Evolutionary conservation across 495 filamentous ascomycete genomes (phyloP).

Genomic region (Penicillium longicatenatum): DNA sequence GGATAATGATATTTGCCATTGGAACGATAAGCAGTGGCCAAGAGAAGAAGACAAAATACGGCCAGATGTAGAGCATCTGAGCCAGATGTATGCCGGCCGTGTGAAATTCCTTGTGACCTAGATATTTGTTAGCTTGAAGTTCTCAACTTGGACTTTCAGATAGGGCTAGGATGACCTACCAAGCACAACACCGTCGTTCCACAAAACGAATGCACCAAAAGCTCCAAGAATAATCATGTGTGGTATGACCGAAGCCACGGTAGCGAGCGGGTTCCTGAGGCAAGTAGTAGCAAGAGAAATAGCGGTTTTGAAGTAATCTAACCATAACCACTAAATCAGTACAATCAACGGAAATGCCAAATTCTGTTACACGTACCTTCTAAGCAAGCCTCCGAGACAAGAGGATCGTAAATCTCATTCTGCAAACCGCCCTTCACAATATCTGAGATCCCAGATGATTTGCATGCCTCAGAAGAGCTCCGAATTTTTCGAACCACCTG

Average conservation of each 20-base stretch:
- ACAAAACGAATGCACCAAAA: slow-evolving; percentile 75
- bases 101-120: slow-evolving; percentile 93
- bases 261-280: slow-evolving; percentile 49
- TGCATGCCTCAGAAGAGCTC: slow-evolving; percentile 27
- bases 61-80: slow-evolving; percentile 95
- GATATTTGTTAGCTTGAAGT: slow-evolving; percentile 3
- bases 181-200: slow-evolving; percentile 90
- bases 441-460: slow-evolving; percentile 24
- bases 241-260: slow-evolving; percentile 58
- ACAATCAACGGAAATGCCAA: not conserved
- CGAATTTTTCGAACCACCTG: slow-evolving; percentile 56
- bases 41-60: slow-evolving; percentile 87
- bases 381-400: slow-evolving; percentile 54
- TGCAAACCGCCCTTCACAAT: slow-evolving; percentile 40
- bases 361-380: slow-evolving; percentile 47
- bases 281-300: slow-evolving; percentile 62
- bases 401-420: slow-evolving; percentile 66
- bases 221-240: slow-evolving; percentile 65
- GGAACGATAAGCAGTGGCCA: slow-evolving; percentile 69
- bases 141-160: not conserved
- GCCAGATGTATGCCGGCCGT: slow-evolving; percentile 83
- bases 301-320: slow-evolving; percentile 62
- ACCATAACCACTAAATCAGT: slow-evolving; percentile 24
- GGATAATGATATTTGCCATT: slow-evolving; percentile 43
- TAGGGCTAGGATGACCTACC: slow-evolving; percentile 48